Evolutionary conservation across 1,139 yeast genomes (phyloP).

Genomic region (Hemisphaericaspora lyxosophila): DNA sequence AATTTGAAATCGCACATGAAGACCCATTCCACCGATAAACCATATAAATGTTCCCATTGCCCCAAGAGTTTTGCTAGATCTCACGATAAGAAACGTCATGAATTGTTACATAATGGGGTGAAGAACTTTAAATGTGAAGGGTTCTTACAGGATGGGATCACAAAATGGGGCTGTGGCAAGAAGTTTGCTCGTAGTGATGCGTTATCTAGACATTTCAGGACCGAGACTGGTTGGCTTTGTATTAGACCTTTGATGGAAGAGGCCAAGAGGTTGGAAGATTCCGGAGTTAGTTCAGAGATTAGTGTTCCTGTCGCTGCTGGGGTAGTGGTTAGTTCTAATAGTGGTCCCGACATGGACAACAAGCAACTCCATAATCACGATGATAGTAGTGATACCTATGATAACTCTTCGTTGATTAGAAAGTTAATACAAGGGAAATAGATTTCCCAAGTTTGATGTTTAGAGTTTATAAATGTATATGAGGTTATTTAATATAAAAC

Average conservation of each 20-base stretch:
- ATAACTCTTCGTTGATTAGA: conserved; percentile 20
- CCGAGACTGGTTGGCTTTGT: conserved; percentile 60
- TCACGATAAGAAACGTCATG: conserved; percentile 60
- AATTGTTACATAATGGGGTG: conserved; percentile 52
- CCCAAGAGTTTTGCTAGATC: conserved; percentile 53
- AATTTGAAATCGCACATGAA: conserved; percentile 56
- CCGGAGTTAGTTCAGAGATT: conserved; percentile 3
- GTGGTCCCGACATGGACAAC: background rate
- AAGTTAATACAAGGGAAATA: conserved; percentile 19
- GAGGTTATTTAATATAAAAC: background rate
- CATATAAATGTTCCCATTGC: conserved; percentile 51
- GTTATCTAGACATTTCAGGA: conserved; percentile 55
- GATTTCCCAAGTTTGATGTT: too few species aligned
- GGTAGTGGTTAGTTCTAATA: background rate
- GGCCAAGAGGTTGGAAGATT: conserved; percentile 28
- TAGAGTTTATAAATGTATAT: background rate
- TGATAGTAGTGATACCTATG: conserved; percentile 12
- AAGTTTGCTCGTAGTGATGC: conserved; percentile 60
- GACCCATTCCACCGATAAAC: conserved; percentile 57
- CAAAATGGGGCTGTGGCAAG: conserved; percentile 62
- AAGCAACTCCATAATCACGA: too few species aligned
- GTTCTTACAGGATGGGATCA: conserved; percentile 46
- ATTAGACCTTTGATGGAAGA: conserved; percentile 57
- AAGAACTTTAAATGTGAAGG: conserved; percentile 60
- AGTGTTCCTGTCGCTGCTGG: conserved; percentile 3